These are phyloP conservation scores for Phytophthora boehmeriae DNA, from an alignment of 352 stramenopile species.

Conservation along the genomic window DNA sequence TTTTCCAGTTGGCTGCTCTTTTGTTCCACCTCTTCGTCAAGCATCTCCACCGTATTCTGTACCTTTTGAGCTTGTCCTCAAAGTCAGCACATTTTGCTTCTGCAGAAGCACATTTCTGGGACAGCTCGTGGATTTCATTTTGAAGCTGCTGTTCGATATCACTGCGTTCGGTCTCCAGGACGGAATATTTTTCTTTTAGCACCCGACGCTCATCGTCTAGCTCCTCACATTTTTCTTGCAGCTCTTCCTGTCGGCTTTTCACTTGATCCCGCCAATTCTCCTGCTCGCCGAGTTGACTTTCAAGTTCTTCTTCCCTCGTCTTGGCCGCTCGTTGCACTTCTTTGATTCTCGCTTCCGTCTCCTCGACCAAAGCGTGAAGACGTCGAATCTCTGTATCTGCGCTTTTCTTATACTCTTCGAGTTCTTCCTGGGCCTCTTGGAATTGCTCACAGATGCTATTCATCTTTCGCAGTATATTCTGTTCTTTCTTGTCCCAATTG, in stretches of 20 bases:
- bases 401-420: constrained; percentile 57
- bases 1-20: constrained; percentile 55
- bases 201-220: constrained; percentile 32
- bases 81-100: constrained; percentile 29
- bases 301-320: constrained; percentile 35
- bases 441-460: constrained; percentile 49
- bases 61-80: constrained; percentile 39
- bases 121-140: constrained; percentile 32
- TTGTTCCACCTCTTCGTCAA: constrained; percentile 57
- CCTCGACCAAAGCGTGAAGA: constrained; percentile 43
- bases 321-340: constrained; percentile 31
- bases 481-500: constrained; percentile 44
- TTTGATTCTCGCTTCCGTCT: constrained; percentile 42
- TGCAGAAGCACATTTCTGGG: constrained; percentile 29
- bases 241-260: constrained; percentile 31
- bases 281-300: constrained; percentile 28
- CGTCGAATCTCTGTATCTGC: constrained; percentile 60
- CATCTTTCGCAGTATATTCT: constrained; percentile 44
- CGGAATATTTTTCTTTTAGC: constrained; percentile 31
- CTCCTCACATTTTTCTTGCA: constrained; percentile 40
- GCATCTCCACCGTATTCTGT: constrained; percentile 50
- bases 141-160: constrained; percentile 38
- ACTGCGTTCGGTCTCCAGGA: constrained; percentile 35
- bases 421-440: constrained; percentile 50
- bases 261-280: constrained; percentile 28